Evolutionary conservation across 257 asterid species (phyloP), one percentile per base, ranked within the genome.

Genomic region (Gardenia jasminoides): DNA sequence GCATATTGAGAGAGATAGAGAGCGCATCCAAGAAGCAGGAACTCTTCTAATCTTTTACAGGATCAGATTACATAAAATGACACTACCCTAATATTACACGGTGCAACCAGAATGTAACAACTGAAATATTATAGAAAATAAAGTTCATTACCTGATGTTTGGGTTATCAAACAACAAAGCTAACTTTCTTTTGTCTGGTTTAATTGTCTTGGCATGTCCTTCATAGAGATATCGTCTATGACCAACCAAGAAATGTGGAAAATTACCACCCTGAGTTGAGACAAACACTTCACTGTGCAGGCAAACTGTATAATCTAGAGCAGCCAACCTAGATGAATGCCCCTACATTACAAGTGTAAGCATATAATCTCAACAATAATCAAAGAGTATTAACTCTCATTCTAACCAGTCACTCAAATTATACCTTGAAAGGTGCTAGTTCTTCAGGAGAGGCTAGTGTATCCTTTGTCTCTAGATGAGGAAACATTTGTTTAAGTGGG

Each of bases 221-320:
- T 86, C 98, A 58, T 91, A 83, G 24, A 93, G 84, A 83, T 96
- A 96, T 43, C 98, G 97, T 78, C 99, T 85, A 82, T 96, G 99
- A 48, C 99, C 99, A 58, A 91, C 92, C 95, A 93, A 87, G 92
- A 96, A 96, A 89, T 96, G 99, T 44, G 99, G 99, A 70, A 96
- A 96, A 79, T 96, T 96, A 81, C 98, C 99, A 33, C 99, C 99
- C 41, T 96, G 99, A 30, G 99, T 96, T 1, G 97, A 93, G 62
- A 92, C 93, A 74, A 96, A 96, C 74, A 88, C 98, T 86, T 96
- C 98, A 77, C 98, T 93, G 76, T 92, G 93, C 82, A 96, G 96
- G 89, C 99, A 96, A 82, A 93, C 98, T 1, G 99, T 96, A 78
- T 96, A 96, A 89, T 96, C 99, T 9, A 96, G 92, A 67, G 99